These are phyloP conservation scores for Mallotus nudiflorus DNA, from an alignment of 345 rosid species.

Conservation along the genomic window DNA sequence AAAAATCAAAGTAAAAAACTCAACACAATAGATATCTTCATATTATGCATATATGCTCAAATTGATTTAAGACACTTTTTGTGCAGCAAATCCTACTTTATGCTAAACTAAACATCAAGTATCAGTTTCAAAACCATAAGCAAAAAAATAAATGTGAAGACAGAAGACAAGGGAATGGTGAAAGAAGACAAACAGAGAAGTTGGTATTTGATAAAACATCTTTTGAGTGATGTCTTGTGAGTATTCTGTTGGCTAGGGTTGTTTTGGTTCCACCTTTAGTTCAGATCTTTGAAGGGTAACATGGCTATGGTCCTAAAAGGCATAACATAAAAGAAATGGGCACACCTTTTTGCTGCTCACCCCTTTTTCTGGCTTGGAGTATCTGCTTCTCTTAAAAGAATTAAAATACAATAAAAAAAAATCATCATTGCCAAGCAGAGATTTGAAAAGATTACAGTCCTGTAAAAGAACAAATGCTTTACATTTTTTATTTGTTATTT, in stretches of 20 bases:
- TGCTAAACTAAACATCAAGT: not conserved
- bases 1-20: no score
- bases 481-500: no score
- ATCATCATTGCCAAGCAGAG: no score
- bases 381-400: no score
- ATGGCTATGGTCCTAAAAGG: constrained; percentile 6
- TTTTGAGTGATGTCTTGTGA: not conserved
- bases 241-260: not conserved
- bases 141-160: not conserved
- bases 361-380: not conserved
- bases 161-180: not conserved
- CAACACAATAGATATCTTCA: no score
- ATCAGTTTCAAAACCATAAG: not conserved
- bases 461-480: no score
- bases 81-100: no score
- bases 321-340: not conserved
- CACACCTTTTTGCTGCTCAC: not conserved
- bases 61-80: no score
- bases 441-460: no score
- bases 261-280: not conserved
- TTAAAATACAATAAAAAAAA: no score
- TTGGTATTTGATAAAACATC: not conserved
- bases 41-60: no score
- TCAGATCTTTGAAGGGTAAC: not conserved
- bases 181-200: not conserved